Base-by-base conservation (phyloP, 2,329 filamentous ascomycete genomes). In the Periconia sp. region DNA sequence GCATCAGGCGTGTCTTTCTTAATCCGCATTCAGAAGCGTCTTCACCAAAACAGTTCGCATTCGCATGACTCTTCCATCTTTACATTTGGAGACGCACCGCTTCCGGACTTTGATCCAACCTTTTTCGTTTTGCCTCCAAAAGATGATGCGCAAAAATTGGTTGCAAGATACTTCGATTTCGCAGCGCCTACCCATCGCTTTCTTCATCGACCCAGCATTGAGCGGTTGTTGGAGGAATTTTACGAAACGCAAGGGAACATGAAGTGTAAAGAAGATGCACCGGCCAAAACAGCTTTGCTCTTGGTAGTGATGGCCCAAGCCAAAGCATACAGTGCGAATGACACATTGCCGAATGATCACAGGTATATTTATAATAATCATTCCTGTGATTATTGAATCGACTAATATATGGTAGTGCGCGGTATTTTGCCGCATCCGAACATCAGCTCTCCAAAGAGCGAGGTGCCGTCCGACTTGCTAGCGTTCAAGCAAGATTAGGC, bases 101-200 rank as follows among this genome's bases (percentile, higher is more conserved):
- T 81, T 7, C 76, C 77, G 0, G 74, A 79, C 2, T 74, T 74
- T 41, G 76, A 79, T 55, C 66, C 73, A 1, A 73, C 74, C 0
- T 76, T 77, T 49, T 79, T 77, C 52, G 66, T 77, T 7, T 60
- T 82, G 31, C 76, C 55, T 55, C 72, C 45, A 50, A 84, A 49
- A 74, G 76, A 5, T 50, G 77, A 43, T 72, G 77, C 33, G 49
- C 71, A 66, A 49, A 74, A 77, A 19, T 61, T 84, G 2, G 69
- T 85, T 5, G 73, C 76, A 8, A 71, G 82, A 7, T 86, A 85
- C 50, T 86, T 86, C 56, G 82, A 85, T 45, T 83, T 82, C 52
- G 83, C 82, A 7, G 81, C 84, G 18, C 82, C 83, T 0, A 86
- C 83, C 0, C 84, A 85, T 58, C 78, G 83, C 3, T 82, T 85